A percentile compares a stretch with the other conserved stretches of the same genome.
These are phyloP conservation scores for Balansia obtecta DNA, from an alignment of 2,329 filamentous ascomycete genomes.

Conservation along the genomic window DNA sequence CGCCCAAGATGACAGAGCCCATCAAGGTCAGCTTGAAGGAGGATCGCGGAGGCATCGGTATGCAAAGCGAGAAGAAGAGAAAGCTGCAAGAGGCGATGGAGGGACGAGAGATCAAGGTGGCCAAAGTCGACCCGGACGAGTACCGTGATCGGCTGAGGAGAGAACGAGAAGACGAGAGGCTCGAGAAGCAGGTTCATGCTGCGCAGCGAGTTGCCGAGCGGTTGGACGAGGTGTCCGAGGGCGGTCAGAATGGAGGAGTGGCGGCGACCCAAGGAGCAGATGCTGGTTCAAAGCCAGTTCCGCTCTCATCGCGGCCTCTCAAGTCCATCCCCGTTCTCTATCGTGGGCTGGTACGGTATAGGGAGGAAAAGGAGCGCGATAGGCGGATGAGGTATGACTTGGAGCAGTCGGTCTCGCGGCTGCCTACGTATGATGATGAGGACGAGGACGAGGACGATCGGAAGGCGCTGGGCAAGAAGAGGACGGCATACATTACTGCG, in stretches of 20 bases:
- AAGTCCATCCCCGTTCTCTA: conserved; percentile 67
- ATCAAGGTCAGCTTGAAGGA: conserved; percentile 67
- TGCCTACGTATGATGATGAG: conserved; percentile 57
- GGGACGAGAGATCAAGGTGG: conserved; percentile 43
- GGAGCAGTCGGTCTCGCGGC: conserved; percentile 47
- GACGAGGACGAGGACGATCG: conserved; percentile 63
- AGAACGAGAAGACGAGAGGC: conserved; percentile 55
- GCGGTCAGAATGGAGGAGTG: conserved; percentile 9
- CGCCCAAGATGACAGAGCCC: conserved; percentile 45
- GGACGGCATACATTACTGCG: conserved; percentile 43
- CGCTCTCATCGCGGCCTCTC: conserved; percentile 24
- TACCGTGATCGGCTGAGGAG: conserved; percentile 60
- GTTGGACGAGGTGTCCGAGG: conserved; percentile 46
- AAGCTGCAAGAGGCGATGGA: conserved; percentile 54
- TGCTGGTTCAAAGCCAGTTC: conserved; percentile 26
- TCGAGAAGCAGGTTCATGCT: conserved; percentile 58
- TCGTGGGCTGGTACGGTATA: conserved; percentile 57
- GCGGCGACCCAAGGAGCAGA: conserved; percentile 14
- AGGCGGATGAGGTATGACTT: conserved; percentile 52
- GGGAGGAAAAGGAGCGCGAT: conserved; percentile 59
- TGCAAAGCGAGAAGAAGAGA: conserved; percentile 73
- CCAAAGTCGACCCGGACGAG: conserved; percentile 52
- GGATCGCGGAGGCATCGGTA: conserved; percentile 68
- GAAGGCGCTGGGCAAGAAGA: conserved; percentile 50
- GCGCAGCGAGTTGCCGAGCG: conserved; percentile 77